Evolutionary conservation across 306 rosid species (phyloP).

Genomic region (Bauhinia variegata): DNA sequence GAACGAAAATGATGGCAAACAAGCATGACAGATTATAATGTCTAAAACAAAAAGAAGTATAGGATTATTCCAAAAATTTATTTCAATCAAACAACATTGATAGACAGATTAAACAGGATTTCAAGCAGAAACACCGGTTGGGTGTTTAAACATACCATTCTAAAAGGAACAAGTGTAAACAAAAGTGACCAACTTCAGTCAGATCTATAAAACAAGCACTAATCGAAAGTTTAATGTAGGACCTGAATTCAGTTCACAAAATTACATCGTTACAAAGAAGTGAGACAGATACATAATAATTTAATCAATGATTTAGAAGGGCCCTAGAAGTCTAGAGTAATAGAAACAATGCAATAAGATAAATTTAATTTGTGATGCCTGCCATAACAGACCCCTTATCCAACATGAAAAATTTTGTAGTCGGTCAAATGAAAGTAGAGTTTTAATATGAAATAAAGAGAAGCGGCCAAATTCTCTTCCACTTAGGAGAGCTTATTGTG

Average conservation of each 20-base stretch:
- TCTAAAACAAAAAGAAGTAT: no score
- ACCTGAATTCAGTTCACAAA: no score
- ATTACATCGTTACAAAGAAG: no score
- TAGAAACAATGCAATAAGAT: background rate
- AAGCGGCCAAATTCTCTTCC: conserved; percentile 26
- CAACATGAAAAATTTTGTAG: conserved; percentile 28
- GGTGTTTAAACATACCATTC: no score
- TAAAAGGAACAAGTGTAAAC: no score
- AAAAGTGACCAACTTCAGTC: background rate
- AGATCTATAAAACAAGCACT: background rate
- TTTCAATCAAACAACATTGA: no score
- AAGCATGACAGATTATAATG: no score
- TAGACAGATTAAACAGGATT: no score
- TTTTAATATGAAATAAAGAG: conserved; percentile 29
- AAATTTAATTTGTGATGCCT: conserved; percentile 3
- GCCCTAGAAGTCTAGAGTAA: background rate
- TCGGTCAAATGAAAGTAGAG: conserved; percentile 29
- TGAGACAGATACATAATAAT: background rate
- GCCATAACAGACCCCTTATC: conserved; percentile 20
- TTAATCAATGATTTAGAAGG: background rate
- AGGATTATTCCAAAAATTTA: no score
- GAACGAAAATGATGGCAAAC: no score
- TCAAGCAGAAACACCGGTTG: no score
- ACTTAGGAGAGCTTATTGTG: conserved; percentile 38
- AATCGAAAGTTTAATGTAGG: no score